phyloP scores from a whole-genome alignment of 257 asterid genomes.

The Lantana camara region DNA sequence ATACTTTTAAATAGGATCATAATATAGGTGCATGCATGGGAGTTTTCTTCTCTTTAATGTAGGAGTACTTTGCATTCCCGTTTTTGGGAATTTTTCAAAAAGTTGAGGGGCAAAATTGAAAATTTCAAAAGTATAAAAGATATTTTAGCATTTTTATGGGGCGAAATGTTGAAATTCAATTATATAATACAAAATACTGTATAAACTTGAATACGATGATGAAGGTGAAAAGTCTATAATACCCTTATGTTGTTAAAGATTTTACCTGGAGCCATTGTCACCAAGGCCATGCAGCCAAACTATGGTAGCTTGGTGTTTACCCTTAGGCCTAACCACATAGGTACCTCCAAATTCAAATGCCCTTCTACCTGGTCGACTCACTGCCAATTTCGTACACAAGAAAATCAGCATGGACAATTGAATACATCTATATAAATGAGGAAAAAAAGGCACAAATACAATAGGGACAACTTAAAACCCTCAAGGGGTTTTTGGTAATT shows the following conservation, averaged over 20 bases:
- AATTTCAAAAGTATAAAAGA: too few relatives aligned
- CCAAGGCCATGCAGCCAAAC: constrained; percentile 79
- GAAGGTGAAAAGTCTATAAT: background rate
- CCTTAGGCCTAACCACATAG: constrained; percentile 70
- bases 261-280: constrained; percentile 62
- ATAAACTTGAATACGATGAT: too few relatives aligned
- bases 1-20: constrained; percentile 7
- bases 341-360: constrained; percentile 64
- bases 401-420: background rate
- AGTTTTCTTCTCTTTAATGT: background rate
- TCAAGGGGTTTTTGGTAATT: background rate
- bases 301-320: constrained; percentile 67
- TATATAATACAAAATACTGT: too few relatives aligned
- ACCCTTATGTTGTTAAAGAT: background rate
- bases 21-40: constrained; percentile 19
- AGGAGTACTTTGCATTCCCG: too few relatives aligned
- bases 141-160: too few relatives aligned
- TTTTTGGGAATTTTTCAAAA: too few relatives aligned
- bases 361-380: background rate
- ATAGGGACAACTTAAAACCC: background rate
- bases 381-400: background rate
- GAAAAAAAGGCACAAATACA: background rate
- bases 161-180: too few relatives aligned
- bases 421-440: background rate
- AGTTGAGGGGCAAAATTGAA: too few relatives aligned